These are phyloP conservation scores for Rutstroemia sp. DNA, from an alignment of 2,329 filamentous ascomycete species.

Conservation along the genomic window DNA sequence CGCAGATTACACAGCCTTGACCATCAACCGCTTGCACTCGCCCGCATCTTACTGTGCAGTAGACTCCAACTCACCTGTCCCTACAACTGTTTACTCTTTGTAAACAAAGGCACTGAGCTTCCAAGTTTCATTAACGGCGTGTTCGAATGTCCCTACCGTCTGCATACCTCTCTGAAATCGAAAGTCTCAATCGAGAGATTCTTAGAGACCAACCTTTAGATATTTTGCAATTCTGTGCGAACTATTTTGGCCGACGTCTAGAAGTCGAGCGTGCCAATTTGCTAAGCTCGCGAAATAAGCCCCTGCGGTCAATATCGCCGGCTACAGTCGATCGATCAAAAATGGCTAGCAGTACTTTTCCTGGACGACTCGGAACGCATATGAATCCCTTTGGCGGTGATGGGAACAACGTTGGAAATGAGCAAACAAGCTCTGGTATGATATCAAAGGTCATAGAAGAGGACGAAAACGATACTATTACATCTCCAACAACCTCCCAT, in stretches of 20 bases:
- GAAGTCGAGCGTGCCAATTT: slow-evolving; percentile 55
- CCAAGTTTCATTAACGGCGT: neutral
- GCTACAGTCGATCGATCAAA: slow-evolving; percentile 29
- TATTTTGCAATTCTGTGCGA: slow-evolving; percentile 63
- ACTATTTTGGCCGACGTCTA: slow-evolving; percentile 59
- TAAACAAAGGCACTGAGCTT: slow-evolving; percentile 7
- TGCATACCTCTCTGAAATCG: slow-evolving; percentile 55
- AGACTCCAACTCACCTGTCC: neutral
- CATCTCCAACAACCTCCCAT: slow-evolving; percentile 62
- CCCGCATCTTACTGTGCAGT: slow-evolving; percentile 2
- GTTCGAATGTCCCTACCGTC: slow-evolving; percentile 41
- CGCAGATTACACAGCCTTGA: neutral
- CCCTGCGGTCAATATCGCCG: slow-evolving; percentile 26
- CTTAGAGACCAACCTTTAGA: slow-evolving; percentile 51
- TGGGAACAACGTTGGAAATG: slow-evolving; percentile 21
- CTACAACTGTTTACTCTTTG: neutral
- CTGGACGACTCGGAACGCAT: slow-evolving; percentile 60
- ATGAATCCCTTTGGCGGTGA: slow-evolving; percentile 66
- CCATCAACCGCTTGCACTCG: neutral
- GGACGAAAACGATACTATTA: slow-evolving; percentile 68
- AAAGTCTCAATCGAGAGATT: slow-evolving; percentile 55
- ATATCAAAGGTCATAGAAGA: slow-evolving; percentile 40
- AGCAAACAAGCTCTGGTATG: slow-evolving; percentile 44
- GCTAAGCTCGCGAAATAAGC: slow-evolving; percentile 33
- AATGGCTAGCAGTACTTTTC: slow-evolving; percentile 72